Evolutionary conservation across 2,329 filamentous ascomycete genomes (phyloP), one percentile per base, ranked within the genome.

Genomic region (Penicillium sp.): DNA sequence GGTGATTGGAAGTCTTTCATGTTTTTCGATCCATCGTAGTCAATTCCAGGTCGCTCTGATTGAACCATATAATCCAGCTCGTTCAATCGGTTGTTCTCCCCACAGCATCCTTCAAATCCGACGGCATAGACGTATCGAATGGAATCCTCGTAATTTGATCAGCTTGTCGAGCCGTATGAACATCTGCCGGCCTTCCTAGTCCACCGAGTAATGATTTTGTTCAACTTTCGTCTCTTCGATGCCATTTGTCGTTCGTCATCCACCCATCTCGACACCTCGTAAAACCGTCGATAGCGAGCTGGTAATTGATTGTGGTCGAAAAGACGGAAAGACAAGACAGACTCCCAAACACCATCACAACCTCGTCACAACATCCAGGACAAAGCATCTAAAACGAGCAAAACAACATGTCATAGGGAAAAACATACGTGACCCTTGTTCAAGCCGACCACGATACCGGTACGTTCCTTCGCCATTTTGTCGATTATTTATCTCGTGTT

Each of bases 371-470:
- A 30, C 28, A 30, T 30, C 28, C 28, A 9, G 28, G 28, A 35
- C 9, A 5, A 35, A 43, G 23, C 38, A 42, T 21, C 18, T 14
- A 18, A 35, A 21, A 12, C 8, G 40, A 43, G 40, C 9, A 14
- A 43, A 16, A 42, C n/a, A 14, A 16, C 38, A 51, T n/a, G 35
- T 18, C 43, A 55, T 18, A 26, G 30, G 16, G 18, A 35, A 43
- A 35, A 55, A 86, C 84, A 73, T 85, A 87, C 84, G 74, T 86
- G 83, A 74, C 84, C 84, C 70, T 79, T 79, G 77, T 87, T 87
- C 70, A 85, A 74, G 72, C 84, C 84, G 71, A 81, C 73, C 74
- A 80, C 77, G 72, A 87, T 76, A 69, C 78, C 78, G 71, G 75
- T 74, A 65, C 75, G 74, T 74, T 79, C 76, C 68, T 77, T 76